Percentiles rank a stretch among this genome's conserved stretches.
Evolutionary conservation across 2,329 filamentous ascomycete species (phyloP).

Genomic region (Penicillium hesseltinei): DNA sequence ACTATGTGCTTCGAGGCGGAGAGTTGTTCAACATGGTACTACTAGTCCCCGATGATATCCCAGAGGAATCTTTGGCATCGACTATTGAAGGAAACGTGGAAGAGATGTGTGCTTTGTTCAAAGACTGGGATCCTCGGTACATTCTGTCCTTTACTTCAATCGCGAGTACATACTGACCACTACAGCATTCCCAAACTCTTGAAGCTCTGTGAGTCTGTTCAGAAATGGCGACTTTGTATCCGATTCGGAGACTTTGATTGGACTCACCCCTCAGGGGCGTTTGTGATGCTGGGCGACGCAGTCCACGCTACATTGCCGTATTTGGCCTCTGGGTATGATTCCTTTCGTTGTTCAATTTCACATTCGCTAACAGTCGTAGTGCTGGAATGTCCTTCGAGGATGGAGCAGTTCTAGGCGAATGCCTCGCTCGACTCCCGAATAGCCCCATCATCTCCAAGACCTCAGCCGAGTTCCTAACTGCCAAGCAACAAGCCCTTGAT

Average conservation of each 20-base stretch:
- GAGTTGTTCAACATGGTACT: constrained; percentile 53
- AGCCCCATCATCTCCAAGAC: constrained; percentile 31
- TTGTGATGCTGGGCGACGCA: constrained; percentile 62
- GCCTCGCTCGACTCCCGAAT: constrained; percentile 49
- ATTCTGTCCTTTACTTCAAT: neutral
- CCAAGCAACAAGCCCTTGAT: constrained; percentile 36
- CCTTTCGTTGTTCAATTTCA: neutral
- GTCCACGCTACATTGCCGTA: constrained; percentile 66
- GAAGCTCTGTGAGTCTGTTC: constrained; percentile 56
- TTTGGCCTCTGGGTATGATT: constrained; percentile 47
- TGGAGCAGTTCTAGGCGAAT: constrained; percentile 57
- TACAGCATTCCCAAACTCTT: constrained; percentile 54
- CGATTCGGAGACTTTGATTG: constrained; percentile 56
- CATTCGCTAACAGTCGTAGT: constrained; percentile 29
- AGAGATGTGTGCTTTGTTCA: constrained; percentile 55
- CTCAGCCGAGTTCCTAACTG: constrained; percentile 26
- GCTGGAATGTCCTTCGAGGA: constrained; percentile 64
- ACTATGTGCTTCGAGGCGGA: constrained; percentile 60
- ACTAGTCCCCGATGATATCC: constrained; percentile 62
- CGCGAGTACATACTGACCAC: neutral
- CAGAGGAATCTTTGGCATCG: constrained; percentile 50
- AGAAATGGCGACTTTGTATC: constrained; percentile 62
- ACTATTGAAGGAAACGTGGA: constrained; percentile 51
- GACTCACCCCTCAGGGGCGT: constrained; percentile 56
- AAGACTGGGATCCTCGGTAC: constrained; percentile 56